phyloP scores from a whole-genome alignment of 2,329 filamentous ascomycete genomes.

The Epichloe uncinata region DNA sequence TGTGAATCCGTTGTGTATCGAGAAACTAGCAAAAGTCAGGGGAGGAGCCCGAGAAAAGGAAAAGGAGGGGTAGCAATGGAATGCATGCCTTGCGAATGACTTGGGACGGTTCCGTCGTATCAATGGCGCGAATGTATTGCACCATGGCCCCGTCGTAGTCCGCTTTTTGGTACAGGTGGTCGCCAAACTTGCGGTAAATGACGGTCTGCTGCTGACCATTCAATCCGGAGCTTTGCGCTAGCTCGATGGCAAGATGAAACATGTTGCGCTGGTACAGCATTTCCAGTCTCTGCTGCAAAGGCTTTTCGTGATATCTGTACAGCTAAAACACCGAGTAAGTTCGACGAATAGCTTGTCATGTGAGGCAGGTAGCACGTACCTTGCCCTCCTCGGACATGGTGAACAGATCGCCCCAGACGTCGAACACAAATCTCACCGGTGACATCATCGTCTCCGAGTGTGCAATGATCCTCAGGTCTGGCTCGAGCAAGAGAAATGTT shows the following conservation, averaged over 20 bases:
- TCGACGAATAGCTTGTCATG: background rate
- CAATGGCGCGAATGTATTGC: constrained; percentile 91
- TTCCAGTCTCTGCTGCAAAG: constrained; percentile 79
- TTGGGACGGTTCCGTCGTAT: constrained; percentile 90
- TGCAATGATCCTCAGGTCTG: constrained; percentile 77
- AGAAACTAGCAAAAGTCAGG: constrained; percentile 49
- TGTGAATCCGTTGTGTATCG: constrained; percentile 94
- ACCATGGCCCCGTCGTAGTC: constrained; percentile 99
- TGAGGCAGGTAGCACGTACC: constrained; percentile 30
- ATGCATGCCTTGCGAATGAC: constrained; percentile 70
- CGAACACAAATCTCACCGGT: constrained; percentile 66
- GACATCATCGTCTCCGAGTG: constrained; percentile 78
- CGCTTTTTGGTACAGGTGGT: constrained; percentile 86
- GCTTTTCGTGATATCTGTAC: constrained; percentile 80
- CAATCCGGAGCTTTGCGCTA: constrained; percentile 80
- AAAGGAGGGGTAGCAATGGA: background rate
- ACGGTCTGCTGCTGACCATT: constrained; percentile 71
- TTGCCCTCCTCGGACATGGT: constrained; percentile 88
- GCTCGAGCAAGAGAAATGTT: constrained; percentile 83
- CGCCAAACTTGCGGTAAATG: constrained; percentile 88
- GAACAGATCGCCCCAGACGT: constrained; percentile 84
- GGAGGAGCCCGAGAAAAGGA: background rate
- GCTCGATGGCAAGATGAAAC: constrained; percentile 79
- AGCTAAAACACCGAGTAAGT: constrained; percentile 36
- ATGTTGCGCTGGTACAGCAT: constrained; percentile 90